Conservation (phyloP, 768 basidiomycete genomes). For the Rossbeevera mucosa region DNA sequence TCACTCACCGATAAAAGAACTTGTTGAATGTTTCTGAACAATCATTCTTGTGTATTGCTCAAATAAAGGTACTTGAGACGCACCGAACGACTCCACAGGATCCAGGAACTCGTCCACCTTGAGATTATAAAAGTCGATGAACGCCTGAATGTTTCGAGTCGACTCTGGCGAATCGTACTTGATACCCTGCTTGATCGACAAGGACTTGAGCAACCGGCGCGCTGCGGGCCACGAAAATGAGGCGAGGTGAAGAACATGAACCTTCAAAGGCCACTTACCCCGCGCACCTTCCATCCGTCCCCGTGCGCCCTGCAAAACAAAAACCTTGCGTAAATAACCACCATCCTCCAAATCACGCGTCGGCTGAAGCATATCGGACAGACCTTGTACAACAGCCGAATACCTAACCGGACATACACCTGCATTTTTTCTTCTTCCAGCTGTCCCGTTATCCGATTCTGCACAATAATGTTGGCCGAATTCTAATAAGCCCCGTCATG, state of each 20-base stretch:
- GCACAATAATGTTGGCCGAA: constrained; percentile 96
- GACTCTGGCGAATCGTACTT: constrained; percentile 91
- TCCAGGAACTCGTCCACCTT: constrained; percentile 79
- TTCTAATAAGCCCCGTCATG: constrained; percentile 48
- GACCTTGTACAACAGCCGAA: constrained; percentile 85
- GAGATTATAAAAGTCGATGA: constrained; percentile 87
- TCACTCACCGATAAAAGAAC: constrained; percentile 71
- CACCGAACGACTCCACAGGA: constrained; percentile 80
- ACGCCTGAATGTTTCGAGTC: constrained; percentile 74
- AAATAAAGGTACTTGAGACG: constrained; percentile 25
- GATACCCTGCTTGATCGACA: constrained; percentile 89
- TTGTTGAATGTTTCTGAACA: constrained; percentile 81
- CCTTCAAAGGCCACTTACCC: constrained; percentile 43
- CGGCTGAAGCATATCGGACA: constrained; percentile 4
- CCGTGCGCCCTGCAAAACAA: constrained; percentile 58
- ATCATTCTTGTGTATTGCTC: neutral
- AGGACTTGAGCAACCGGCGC: constrained; percentile 70
- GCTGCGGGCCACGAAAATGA: constrained; percentile 48
- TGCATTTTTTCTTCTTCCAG: constrained; percentile 99
- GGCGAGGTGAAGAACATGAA: neutral
- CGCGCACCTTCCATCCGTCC: constrained; percentile 84
- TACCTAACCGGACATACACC: constrained; percentile 87
- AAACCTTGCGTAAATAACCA: neutral
- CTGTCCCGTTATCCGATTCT: constrained; percentile 87
- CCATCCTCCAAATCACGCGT: neutral